Evolutionary conservation across 768 basidiomycete genomes (phyloP).

Genomic region (Boletus tomentosulus): DNA sequence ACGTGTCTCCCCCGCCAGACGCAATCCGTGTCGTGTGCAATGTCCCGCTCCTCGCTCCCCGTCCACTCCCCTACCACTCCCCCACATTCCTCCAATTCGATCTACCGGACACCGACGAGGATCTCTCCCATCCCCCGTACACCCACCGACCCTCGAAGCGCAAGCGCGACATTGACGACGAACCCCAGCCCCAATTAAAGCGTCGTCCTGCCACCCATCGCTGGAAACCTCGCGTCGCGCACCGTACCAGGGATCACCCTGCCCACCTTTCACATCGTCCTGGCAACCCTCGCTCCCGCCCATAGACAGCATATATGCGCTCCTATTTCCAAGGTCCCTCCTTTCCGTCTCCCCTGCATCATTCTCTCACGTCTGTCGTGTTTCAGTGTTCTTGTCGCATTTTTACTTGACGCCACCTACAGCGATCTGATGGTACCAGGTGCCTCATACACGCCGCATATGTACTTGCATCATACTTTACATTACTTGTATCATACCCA

Average conservation of each 20-base stretch:
- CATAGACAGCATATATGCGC: slow-evolving; percentile 10
- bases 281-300: slow-evolving; percentile 17
- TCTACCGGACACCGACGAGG: slow-evolving; percentile 63
- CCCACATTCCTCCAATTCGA: slow-evolving; percentile 68
- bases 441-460: slow-evolving; percentile 22
- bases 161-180: slow-evolving; percentile 36
- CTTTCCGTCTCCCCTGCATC: not conserved
- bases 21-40: slow-evolving; percentile 54
- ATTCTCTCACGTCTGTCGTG: slow-evolving; percentile 16
- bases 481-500: slow-evolving; percentile 24
- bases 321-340: not conserved
- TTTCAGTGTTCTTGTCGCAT: slow-evolving; percentile 9
- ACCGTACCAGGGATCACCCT: slow-evolving; percentile 9
- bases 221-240: slow-evolving; percentile 15
- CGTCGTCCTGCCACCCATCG: slow-evolving; percentile 21
- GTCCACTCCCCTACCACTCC: slow-evolving; percentile 65
- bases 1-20: slow-evolving; percentile 25
- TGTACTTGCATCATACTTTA: slow-evolving; percentile 26
- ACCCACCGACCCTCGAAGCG: slow-evolving; percentile 52
- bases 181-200: slow-evolving; percentile 18
- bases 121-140: slow-evolving; percentile 68
- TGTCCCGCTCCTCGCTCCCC: slow-evolving; percentile 64
- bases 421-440: slow-evolving; percentile 8
- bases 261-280: slow-evolving; percentile 7
- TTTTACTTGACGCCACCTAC: slow-evolving; percentile 3